These are phyloP conservation scores for Cordyceps tenuipes DNA, from an alignment of 2,329 filamentous ascomycete species.

Conservation along the genomic window DNA sequence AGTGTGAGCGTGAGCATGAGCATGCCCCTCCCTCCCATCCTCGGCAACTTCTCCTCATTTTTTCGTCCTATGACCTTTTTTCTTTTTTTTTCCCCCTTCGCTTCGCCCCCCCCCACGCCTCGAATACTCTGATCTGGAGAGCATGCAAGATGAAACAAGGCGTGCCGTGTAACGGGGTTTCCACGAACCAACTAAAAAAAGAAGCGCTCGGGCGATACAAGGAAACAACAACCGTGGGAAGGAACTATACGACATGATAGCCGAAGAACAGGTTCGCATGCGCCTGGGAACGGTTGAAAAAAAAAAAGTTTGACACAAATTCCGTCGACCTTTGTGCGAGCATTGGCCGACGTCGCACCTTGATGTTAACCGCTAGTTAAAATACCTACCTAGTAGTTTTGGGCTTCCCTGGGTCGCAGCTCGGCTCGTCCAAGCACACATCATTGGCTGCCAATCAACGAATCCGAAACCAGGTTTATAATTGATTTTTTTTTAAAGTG, in stretches of 20 bases:
- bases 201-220: neutral
- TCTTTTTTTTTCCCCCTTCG: neutral
- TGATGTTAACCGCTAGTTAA: neutral
- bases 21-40: neutral
- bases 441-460: conserved; percentile 2
- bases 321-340: neutral
- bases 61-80: neutral
- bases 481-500: conserved; percentile 7
- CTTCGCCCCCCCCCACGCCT: too few species aligned
- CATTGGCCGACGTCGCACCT: neutral
- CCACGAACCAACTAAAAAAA: neutral
- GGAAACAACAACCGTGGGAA: neutral
- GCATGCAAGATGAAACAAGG: neutral
- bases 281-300: neutral
- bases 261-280: conserved; percentile 3
- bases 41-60: neutral
- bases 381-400: too few species aligned
- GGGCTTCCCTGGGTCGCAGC: neutral
- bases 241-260: neutral
- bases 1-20: neutral
- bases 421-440: neutral
- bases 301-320: neutral
- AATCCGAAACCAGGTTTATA: conserved; percentile 7
- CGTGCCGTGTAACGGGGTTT: neutral
- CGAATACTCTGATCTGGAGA: neutral